Evolutionary conservation across 2,329 filamentous ascomycete genomes (phyloP).

Genomic region (Dothistroma pini): DNA sequence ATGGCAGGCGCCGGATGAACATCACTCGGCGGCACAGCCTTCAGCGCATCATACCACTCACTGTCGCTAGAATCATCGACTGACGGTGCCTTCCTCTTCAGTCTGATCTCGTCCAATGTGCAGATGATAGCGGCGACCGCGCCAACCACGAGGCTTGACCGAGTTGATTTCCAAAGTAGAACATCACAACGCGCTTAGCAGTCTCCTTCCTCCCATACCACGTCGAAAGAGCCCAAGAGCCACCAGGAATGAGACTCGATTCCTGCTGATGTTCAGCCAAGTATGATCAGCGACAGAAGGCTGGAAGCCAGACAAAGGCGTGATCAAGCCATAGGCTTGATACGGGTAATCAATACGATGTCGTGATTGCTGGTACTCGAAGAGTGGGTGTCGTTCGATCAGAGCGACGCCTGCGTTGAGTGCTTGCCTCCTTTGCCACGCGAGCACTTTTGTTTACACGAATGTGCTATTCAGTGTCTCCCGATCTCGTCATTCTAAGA

Average conservation of each 20-base stretch:
- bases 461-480: too few relatives aligned
- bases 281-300: neutral
- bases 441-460: neutral
- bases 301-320: neutral
- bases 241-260: slow-evolving; percentile 47
- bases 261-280: slow-evolving; percentile 36
- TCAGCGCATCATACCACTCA: slow-evolving; percentile 7
- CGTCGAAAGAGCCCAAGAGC: slow-evolving; percentile 47
- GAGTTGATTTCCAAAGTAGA: slow-evolving; percentile 46
- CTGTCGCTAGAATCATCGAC: slow-evolving; percentile 9
- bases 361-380: neutral
- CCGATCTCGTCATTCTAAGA: too few relatives aligned
- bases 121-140: slow-evolving; percentile 42
- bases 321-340: neutral
- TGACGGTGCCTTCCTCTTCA: slow-evolving; percentile 9
- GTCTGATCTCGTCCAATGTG: slow-evolving; percentile 43
- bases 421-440: neutral
- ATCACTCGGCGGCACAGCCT: slow-evolving; percentile 12
- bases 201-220: slow-evolving; percentile 50
- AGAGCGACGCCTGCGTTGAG: neutral
- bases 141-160: slow-evolving; percentile 45
- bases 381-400: neutral
- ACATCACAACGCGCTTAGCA: slow-evolving; percentile 45
- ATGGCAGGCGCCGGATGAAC: slow-evolving; percentile 11
- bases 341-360: neutral